These are phyloP conservation scores for Schrenkiella parvula DNA, from an alignment of 345 rosid species.

Conservation along the genomic window DNA sequence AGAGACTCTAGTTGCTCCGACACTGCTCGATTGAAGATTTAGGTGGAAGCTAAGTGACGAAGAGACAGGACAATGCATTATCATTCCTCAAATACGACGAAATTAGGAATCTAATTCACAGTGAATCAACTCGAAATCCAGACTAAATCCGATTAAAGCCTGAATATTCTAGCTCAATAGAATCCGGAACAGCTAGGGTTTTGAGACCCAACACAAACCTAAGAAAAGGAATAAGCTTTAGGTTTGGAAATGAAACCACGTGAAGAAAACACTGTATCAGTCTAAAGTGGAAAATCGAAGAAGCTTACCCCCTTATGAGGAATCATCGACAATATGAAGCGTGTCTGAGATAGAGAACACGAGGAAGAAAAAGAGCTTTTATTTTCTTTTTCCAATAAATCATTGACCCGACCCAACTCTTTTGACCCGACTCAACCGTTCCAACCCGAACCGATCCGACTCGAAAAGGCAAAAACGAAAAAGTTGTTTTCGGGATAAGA, in stretches of 20 bases:
- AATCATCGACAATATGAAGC: background rate
- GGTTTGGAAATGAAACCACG: background rate
- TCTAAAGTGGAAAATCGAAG: background rate
- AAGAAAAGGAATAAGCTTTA: background rate
- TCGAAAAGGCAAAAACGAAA: background rate
- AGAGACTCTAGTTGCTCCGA: background rate
- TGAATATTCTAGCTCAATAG: background rate
- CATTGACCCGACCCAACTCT: background rate
- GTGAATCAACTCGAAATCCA: background rate
- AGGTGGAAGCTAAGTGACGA: conserved; percentile 22
- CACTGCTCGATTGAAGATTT: background rate
- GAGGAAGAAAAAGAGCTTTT: background rate
- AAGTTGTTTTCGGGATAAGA: conserved; percentile 10
- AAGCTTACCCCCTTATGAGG: conserved; percentile 6
- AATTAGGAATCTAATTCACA: background rate
- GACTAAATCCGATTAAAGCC: background rate
- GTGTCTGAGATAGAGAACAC: background rate
- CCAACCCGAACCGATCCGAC: background rate
- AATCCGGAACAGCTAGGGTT: conserved; percentile 10
- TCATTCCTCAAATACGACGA: background rate
- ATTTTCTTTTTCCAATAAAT: background rate
- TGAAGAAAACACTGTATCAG: background rate
- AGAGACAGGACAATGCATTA: conserved; percentile 16
- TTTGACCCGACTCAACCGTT: background rate
- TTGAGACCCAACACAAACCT: conserved; percentile 4